phyloP scores from a whole-genome alignment of 2,329 filamentous ascomycete species.

The Cucurbitaria berberidis region DNA sequence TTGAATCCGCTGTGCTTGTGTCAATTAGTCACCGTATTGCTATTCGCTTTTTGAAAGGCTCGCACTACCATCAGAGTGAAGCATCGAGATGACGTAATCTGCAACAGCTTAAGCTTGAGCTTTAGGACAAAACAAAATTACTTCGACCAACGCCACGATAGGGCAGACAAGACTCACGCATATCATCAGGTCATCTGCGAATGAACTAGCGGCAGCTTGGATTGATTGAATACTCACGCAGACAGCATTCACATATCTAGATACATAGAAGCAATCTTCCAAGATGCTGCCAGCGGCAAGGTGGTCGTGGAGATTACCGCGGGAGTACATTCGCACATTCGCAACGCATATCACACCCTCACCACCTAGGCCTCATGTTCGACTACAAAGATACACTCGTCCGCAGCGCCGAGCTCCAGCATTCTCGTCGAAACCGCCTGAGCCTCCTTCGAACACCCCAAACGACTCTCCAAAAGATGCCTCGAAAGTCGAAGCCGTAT shows the following conservation, averaged over 20 bases:
- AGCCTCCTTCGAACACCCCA: conserved; percentile 8
- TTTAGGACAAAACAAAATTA: background rate
- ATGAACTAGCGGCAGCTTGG: background rate
- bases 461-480: conserved; percentile 21
- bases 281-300: conserved; percentile 37
- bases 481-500: conserved; percentile 49
- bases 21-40: background rate
- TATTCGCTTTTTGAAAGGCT: background rate
- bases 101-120: conserved; percentile 1
- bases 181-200: background rate
- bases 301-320: conserved; percentile 38
- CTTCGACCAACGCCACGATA: conserved; percentile 7
- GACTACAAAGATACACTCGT: conserved; percentile 24
- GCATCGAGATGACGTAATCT: conserved; percentile 13
- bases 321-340: conserved; percentile 28
- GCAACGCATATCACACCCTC: conserved; percentile 27
- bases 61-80: background rate
- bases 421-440: conserved; percentile 18
- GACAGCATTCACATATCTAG: background rate
- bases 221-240: conserved; percentile 2
- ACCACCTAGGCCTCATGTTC: conserved; percentile 31
- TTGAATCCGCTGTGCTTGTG: background rate
- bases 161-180: background rate
- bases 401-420: conserved; percentile 14
- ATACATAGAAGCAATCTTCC: background rate